Evolutionary conservation across 2,329 filamentous ascomycete genomes (phyloP), one percentile per base, ranked within the genome.

Genomic region (Epicoccum nigrum): DNA sequence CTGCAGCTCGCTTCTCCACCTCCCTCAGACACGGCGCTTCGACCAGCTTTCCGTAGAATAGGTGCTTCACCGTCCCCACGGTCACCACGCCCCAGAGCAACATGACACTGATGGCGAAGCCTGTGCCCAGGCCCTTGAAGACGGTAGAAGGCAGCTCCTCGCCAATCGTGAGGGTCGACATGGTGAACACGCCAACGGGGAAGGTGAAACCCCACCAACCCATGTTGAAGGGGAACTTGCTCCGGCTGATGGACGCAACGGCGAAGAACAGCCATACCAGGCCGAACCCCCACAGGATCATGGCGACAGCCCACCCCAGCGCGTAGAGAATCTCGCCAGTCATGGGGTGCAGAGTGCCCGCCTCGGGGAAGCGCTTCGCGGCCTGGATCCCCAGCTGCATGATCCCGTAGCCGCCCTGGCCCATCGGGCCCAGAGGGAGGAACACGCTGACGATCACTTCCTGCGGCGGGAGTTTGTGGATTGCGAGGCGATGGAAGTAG

Each of bases 401-500:
- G 13, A 86, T 82, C 0, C 75, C 81, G 61, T 81, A 89, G 4
- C 83, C 84, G 13, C 86, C 86, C 61, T 87, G 84, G 0, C 86
- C 86, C 4, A 88, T 73, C 0, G 86, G 86, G 0, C 86, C 86
- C 0, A 89, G 75, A 1, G 87, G 86, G 0, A 89, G 74, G 60
- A 89, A 87, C 4, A 85, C 81, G 11, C 82, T 86, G 19, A 88
- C 85, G 41, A 89, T 86, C 46, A 84, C 82, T 65, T 88, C 86
- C 42, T 81, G 77, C 0, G 85, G 81, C 0, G 86, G 86, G 7
- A 89, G 77, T 20, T 84, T 83, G 70, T 89, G 81, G 7, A 89
- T 71, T 1, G 83, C 83, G 4, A 90, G 76, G n/a, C 86, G 83
- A 60, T 87, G 83, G 65, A 88, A 88, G 72, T 90, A 90, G 7